Conservation (phyloP, 106 monocot species). For the Dendrobium huoshanense region DNA sequence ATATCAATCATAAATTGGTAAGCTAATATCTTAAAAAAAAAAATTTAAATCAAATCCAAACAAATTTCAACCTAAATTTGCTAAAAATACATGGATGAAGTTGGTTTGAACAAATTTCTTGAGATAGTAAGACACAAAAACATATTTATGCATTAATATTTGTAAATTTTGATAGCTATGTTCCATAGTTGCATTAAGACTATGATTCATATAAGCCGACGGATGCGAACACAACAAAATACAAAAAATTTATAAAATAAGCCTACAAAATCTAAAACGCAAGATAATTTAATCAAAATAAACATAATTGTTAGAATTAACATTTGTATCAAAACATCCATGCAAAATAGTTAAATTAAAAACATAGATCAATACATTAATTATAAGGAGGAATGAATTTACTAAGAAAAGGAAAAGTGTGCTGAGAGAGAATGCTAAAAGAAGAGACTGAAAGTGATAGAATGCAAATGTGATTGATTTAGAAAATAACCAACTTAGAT, state of each 20-base stretch:
- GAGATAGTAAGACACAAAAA: neutral
- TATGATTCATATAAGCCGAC: neutral
- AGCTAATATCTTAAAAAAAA: neutral
- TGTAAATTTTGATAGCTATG: slow-evolving; percentile 1
- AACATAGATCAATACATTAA: neutral
- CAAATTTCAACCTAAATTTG: neutral
- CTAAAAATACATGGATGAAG: neutral
- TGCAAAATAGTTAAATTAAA: neutral
- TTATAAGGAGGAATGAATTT: neutral
- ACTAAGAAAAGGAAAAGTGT: neutral
- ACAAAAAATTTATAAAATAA: neutral
- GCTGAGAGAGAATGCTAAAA: neutral
- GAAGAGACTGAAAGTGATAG: neutral
- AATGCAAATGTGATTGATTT: neutral
- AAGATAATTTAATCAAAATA: neutral
- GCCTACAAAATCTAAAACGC: neutral
- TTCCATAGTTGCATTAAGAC: neutral
- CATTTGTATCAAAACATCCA: neutral
- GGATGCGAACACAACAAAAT: neutral
- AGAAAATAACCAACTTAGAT: neutral
- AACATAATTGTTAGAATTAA: neutral
- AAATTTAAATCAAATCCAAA: neutral
- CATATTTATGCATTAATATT: neutral
- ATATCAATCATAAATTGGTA: neutral
- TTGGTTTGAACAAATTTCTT: neutral